Evolutionary conservation across 352 stramenopile species (phyloP).

Genomic region (Paralagenidium karlingii): DNA sequence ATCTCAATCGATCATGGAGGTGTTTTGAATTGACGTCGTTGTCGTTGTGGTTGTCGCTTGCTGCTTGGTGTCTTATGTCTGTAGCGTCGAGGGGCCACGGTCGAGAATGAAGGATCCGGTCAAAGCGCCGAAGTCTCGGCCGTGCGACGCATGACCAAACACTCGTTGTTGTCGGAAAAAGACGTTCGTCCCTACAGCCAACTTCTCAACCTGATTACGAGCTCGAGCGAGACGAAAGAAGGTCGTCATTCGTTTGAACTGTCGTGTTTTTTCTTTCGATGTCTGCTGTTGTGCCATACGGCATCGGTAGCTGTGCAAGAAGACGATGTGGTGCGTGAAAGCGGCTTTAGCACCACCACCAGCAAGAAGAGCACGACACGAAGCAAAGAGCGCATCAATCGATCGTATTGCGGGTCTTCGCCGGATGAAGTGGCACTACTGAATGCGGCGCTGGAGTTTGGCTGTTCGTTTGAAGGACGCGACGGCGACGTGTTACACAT

Average conservation of each 20-base stretch:
- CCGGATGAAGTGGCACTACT: constrained; percentile 73
- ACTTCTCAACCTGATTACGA: constrained; percentile 55
- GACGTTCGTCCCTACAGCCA: constrained; percentile 52
- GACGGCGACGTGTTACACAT: constrained; percentile 64
- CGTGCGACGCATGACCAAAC: constrained; percentile 12
- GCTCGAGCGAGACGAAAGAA: constrained; percentile 39
- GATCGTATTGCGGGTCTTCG: constrained; percentile 64
- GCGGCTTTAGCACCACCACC: constrained; percentile 2
- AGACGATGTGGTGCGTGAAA: too few relatives aligned
- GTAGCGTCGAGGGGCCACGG: too few relatives aligned
- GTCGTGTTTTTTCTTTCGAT: constrained; percentile 66
- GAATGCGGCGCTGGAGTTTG: constrained; percentile 65
- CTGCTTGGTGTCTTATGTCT: too few relatives aligned
- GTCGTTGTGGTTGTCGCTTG: too few relatives aligned
- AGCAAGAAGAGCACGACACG: not conserved
- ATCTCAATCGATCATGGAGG: not conserved
- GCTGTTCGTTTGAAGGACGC: constrained; percentile 70
- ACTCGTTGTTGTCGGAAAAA: constrained; percentile 47
- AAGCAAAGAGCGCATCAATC: constrained; percentile 17
- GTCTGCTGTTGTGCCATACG: constrained; percentile 69
- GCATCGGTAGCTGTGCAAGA: constrained; percentile 50
- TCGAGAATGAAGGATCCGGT: not conserved
- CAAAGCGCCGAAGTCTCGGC: not conserved
- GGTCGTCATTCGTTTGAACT: constrained; percentile 40
- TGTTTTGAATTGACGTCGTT: not conserved